Evolutionary conservation across 2,329 filamentous ascomycete species (phyloP).

Genomic region (Aschersonia sp.): DNA sequence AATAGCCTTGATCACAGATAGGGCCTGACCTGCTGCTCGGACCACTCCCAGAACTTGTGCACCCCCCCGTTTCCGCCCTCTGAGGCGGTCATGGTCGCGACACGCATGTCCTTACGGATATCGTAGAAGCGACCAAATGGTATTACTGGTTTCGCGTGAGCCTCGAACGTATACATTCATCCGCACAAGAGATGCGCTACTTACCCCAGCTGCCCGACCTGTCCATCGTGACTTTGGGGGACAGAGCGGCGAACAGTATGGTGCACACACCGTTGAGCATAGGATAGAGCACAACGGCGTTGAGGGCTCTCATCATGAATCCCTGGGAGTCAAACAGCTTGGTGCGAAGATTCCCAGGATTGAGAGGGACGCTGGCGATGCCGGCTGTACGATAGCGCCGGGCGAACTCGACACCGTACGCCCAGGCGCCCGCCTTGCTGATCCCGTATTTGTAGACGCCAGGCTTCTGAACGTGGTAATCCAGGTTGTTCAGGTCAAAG

Average conservation of each 20-base stretch:
- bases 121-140: background rate
- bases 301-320: background rate
- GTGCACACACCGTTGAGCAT: background rate
- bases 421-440: background rate
- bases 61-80: background rate
- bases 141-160: background rate
- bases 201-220: background rate
- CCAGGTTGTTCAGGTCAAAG: slow-evolving; percentile 8
- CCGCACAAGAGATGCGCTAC: background rate
- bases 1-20: background rate
- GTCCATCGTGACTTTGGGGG: background rate
- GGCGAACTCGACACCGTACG: background rate
- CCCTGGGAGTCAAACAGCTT: background rate
- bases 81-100: background rate
- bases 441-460: background rate
- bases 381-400: background rate
- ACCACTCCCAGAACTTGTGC: background rate
- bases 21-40: background rate
- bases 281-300: background rate
- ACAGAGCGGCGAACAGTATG: background rate
- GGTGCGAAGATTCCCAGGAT: background rate
- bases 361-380: background rate
- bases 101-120: background rate
- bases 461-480: slow-evolving; percentile 2
- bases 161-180: background rate